A percentile compares a stretch with the other conserved stretches of the same genome.
phyloP scores from a whole-genome alignment of 768 basidiomycete genomes.

The Tricholoma furcatifolium region DNA sequence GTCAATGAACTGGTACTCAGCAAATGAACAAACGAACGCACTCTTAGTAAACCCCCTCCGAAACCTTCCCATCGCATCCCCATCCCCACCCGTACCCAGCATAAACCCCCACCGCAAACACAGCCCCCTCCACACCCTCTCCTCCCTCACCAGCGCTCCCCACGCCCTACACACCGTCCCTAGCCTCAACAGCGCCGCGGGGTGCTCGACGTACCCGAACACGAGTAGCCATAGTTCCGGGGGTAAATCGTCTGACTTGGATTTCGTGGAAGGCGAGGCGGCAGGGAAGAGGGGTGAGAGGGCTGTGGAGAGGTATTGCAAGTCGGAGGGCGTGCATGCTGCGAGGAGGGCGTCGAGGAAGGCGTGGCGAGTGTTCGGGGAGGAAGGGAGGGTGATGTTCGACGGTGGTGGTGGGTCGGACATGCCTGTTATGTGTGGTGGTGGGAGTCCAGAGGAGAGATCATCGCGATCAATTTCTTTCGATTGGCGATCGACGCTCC shows the following conservation, averaged over 20 bases:
- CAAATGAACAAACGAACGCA: constrained; percentile 33
- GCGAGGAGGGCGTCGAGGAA: constrained; percentile 9
- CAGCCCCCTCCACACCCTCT: constrained; percentile 79
- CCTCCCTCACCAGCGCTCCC: constrained; percentile 68
- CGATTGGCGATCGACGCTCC: too few species aligned
- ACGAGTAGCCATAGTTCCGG: constrained; percentile 75
- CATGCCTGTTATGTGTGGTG: too few species aligned
- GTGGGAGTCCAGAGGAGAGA: too few species aligned
- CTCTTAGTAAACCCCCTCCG: constrained; percentile 70
- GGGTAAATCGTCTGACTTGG: constrained; percentile 53
- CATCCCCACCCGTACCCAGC: neutral
- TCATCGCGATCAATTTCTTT: too few species aligned
- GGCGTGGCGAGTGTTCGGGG: neutral
- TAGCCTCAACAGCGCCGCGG: constrained; percentile 66
- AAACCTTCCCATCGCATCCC: constrained; percentile 69
- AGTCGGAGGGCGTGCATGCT: constrained; percentile 33
- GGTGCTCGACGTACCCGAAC: constrained; percentile 74
- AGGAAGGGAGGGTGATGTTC: too few species aligned
- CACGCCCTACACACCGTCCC: constrained; percentile 71
- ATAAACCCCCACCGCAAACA: constrained; percentile 56
- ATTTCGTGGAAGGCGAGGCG: too few species aligned
- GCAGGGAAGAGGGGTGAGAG: constrained; percentile 53
- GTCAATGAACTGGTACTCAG: neutral
- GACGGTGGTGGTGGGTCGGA: too few species aligned
- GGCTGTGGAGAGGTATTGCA: constrained; percentile 65